Percentiles rank a stretch among this genome's conserved stretches.
These are phyloP conservation scores for Kwoniella europaea DNA, from an alignment of 768 basidiomycete genomes.

Conservation along the genomic window DNA sequence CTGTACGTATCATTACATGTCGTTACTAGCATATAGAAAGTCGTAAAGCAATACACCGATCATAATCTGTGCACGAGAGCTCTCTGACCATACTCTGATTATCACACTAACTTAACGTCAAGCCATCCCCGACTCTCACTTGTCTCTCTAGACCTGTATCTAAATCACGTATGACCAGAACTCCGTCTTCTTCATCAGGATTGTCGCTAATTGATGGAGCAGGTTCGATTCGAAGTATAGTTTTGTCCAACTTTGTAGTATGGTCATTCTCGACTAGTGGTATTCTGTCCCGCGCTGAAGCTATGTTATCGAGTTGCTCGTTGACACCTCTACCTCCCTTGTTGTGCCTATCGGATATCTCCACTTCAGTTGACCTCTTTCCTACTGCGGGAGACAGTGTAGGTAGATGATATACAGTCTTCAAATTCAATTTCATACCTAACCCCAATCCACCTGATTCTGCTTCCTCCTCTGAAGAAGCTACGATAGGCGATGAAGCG, in stretches of 20 bases:
- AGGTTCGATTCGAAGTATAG: neutral
- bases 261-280: neutral
- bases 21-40: too few relatives aligned
- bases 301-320: neutral
- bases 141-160: constrained; percentile 23
- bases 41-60: neutral
- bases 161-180: constrained; percentile 19
- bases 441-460: constrained; percentile 28
- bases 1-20: too few relatives aligned
- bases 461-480: neutral
- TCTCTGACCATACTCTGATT: neutral
- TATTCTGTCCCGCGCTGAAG: neutral
- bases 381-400: constrained; percentile 17
- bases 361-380: neutral
- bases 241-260: neutral
- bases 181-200: neutral
- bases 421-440: constrained; percentile 24
- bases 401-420: constrained; percentile 23
- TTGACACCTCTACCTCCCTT: neutral
- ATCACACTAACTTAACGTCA: neutral
- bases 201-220: too few relatives aligned
- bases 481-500: neutral
- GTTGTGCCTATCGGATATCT: neutral
- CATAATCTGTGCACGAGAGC: neutral
- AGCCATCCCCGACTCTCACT: constrained; percentile 12